A percentile compares a stretch with the other conserved stretches of the same genome.
Evolutionary conservation across 176 grass and related monocot species (phyloP).

Genomic region (Phragmites australis): DNA sequence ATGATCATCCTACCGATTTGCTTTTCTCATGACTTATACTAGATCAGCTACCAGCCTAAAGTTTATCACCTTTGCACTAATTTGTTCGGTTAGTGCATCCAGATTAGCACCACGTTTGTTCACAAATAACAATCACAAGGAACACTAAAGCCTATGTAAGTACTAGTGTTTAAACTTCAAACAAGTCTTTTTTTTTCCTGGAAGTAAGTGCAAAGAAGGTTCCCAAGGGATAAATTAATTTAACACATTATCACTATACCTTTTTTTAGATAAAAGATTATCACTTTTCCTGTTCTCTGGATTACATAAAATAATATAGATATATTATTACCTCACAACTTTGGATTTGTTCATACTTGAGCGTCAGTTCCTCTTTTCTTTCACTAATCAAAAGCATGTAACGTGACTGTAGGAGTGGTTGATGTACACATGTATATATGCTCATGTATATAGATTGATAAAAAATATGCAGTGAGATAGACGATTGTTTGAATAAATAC

Average conservation of each 20-base stretch:
- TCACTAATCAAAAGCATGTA: not conserved
- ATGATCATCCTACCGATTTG: constrained; percentile 24
- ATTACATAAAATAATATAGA: constrained; percentile 4
- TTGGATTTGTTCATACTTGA: not conserved
- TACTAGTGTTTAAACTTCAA: constrained; percentile 1
- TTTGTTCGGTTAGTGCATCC: not conserved
- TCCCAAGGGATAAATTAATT: not conserved
- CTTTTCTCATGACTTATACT: not conserved
- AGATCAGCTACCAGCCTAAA: not conserved
- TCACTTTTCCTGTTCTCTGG: not conserved
- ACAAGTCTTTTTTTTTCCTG: not conserved
- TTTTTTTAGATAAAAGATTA: no score
- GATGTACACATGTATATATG: not conserved
- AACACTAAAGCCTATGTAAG: not conserved
- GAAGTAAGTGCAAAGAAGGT: not conserved
- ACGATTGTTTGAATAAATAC: not conserved
- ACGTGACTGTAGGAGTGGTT: not conserved
- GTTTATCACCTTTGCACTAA: not conserved
- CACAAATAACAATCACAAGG: not conserved
- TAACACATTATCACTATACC: not conserved
- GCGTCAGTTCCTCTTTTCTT: not conserved
- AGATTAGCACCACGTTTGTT: not conserved
- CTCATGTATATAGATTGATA: not conserved
- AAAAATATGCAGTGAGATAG: constrained; percentile 3
- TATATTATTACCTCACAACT: not conserved